Percentiles rank a stretch among this genome's conserved stretches.
Conservation (phyloP, 2,329 filamentous ascomycete species). For the Fusarium cyanostomum region DNA sequence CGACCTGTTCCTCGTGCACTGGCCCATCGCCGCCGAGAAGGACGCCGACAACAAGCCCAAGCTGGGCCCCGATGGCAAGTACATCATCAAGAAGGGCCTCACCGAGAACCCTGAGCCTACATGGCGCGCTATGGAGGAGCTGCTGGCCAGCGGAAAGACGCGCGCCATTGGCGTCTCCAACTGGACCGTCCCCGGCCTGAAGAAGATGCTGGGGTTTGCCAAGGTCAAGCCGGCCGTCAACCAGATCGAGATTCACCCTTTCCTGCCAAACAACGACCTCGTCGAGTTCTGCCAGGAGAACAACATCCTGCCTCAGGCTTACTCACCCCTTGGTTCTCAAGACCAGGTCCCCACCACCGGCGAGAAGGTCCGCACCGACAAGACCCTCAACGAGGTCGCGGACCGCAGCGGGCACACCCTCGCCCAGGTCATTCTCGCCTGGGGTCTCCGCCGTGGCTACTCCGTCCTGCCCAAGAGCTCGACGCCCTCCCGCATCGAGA, state of each 20-base stretch:
- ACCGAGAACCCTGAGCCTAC: conserved; percentile 52
- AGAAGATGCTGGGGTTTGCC: conserved; percentile 46
- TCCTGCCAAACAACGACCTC: conserved; percentile 58
- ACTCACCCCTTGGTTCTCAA: conserved; percentile 71
- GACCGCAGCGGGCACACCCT: conserved; percentile 61
- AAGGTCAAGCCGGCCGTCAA: conserved; percentile 60
- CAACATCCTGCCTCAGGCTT: conserved; percentile 61
- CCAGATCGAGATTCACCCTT: conserved; percentile 53
- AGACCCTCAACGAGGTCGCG: conserved; percentile 59
- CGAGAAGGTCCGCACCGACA: conserved; percentile 47
- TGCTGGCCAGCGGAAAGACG: conserved; percentile 54
- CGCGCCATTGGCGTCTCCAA: conserved; percentile 62
- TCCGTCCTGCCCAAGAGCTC: conserved; percentile 76
- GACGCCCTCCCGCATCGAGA: conserved; percentile 68
- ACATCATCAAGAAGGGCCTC: conserved; percentile 59
- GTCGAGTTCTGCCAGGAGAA: conserved; percentile 63
- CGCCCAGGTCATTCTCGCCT: conserved; percentile 62
- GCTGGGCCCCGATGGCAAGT: conserved; percentile 57
- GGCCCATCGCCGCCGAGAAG: conserved; percentile 57
- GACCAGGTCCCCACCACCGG: conserved; percentile 42
- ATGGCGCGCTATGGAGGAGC: conserved; percentile 65
- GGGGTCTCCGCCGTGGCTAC: conserved; percentile 73
- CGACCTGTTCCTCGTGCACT: conserved; percentile 63
- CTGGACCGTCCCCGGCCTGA: conserved; percentile 56
- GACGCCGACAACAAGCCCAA: conserved; percentile 54